Percentiles rank a stretch among this genome's conserved stretches.
Evolutionary conservation across 768 basidiomycete genomes (phyloP).

Genomic region (Termitomyces heimii): DNA sequence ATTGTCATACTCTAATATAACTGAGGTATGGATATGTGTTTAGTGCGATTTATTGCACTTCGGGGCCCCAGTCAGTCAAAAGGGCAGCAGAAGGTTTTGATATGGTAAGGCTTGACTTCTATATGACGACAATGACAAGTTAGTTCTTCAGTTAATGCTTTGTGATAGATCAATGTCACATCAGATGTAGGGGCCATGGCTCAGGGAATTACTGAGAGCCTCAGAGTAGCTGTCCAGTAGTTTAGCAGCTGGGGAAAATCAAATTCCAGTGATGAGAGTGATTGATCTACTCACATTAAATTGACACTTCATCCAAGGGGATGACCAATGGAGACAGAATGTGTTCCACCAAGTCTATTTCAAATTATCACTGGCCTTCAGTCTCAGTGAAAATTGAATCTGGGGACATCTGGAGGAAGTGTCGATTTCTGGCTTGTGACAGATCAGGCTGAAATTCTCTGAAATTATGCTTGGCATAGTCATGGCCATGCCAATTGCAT

Average conservation of each 20-base stretch:
- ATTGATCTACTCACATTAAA: no score
- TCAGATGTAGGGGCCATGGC: slow-evolving; percentile 15
- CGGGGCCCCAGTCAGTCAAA: slow-evolving; percentile 16
- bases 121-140: not conserved
- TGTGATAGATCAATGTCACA: slow-evolving; percentile 13
- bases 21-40: not conserved
- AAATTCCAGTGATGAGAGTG: no score
- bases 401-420: no score
- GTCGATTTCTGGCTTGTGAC: no score
- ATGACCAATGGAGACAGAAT: no score
- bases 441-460: no score
- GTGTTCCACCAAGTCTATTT: no score
- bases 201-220: slow-evolving; percentile 10
- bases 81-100: slow-evolving; percentile 20
- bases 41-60: slow-evolving; percentile 20
- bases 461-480: no score
- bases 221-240: slow-evolving; percentile 8
- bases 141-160: not conserved
- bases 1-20: not conserved
- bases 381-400: no score
- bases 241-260: not conserved
- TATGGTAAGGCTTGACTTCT: slow-evolving; percentile 12
- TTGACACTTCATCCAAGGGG: no score
- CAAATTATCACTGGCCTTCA: no score
- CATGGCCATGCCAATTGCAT: no score